Percentiles rank a stretch among this genome's conserved stretches.
Conservation (phyloP, 306 rosid genomes). For the Fragaria vesca region DNA sequence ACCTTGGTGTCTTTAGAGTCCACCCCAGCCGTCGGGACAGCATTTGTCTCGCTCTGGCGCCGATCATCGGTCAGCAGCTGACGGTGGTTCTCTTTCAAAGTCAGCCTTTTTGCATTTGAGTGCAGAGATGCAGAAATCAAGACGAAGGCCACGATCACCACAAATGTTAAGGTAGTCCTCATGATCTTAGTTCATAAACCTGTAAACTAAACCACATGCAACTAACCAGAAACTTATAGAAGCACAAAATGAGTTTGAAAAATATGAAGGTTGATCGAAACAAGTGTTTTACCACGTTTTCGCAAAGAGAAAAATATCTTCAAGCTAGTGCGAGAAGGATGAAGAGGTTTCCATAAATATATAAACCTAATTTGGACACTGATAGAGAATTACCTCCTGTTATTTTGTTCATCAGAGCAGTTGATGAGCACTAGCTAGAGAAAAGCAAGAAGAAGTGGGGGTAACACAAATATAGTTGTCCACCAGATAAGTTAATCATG, state of each 20-base stretch:
- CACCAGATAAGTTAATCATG: slow-evolving; percentile 7
- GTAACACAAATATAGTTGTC: slow-evolving; percentile 7
- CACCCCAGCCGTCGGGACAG: background rate
- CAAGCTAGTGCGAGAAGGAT: background rate
- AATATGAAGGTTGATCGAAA: background rate
- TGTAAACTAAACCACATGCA: background rate
- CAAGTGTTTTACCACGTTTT: background rate
- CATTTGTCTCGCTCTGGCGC: background rate
- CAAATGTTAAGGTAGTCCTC: background rate
- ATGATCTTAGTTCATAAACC: slow-evolving; percentile 1
- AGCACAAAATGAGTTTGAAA: background rate
- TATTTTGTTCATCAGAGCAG: background rate
- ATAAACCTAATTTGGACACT: background rate
- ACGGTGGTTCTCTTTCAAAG: background rate
- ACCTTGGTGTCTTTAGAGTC: background rate
- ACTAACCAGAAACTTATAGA: background rate
- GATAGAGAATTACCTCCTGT: background rate
- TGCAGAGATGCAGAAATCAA: background rate
- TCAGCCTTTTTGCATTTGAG: background rate
- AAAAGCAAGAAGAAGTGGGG: slow-evolving; percentile 6
- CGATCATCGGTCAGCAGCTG: background rate
- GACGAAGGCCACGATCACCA: background rate
- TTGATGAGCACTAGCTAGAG: background rate
- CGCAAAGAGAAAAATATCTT: background rate
- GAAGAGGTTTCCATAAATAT: background rate